Evolutionary conservation across 2,329 filamentous ascomycete species (phyloP), one percentile per base, ranked within the genome.

Genomic region (Colletotrichum falcatum): DNA sequence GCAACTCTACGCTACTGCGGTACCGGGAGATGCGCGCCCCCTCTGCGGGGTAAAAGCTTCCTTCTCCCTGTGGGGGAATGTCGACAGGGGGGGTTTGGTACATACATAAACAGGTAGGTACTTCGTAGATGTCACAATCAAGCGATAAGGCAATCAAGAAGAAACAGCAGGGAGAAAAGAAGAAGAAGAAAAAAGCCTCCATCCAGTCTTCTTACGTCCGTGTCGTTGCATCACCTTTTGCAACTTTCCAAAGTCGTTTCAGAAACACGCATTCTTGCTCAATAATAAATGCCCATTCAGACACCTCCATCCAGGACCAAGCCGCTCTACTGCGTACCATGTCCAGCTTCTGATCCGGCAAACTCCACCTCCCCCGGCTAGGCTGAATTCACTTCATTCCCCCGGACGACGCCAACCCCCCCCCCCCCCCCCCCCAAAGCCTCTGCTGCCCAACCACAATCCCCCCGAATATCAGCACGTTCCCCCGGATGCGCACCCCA

Each of bases 41-140:
- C 68, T 71, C 46, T 71, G 68, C 68, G 68, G 68, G 68, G 68
- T 67, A 71, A 60, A 62, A 63, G 49, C 64, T 67, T 53, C 51
- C 20, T 46, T 23, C 58, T 46, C 18, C 6, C 30, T 71, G 65
- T 69, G 65, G 68, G 59, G 64, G 26, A 53, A 16, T 48, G 37
- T 64, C 56, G 55, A 61, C 66, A 70, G 66, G 66, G 66, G 66
- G 20, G 33, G n/a, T n/a, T n/a, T n/a, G n/a, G n/a, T n/a, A n/a
- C n/a, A n/a, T n/a, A n/a, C n/a, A n/a, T n/a, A n/a, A n/a, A n/a
- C n/a, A n/a, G n/a, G n/a, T n/a, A n/a, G n/a, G n/a, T n/a, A n/a
- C 23, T 26, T 49, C 20, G 20, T 39, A 53, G 60, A 53, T 46
- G 35, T 62, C 46, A 26, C 60, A 42, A 62, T 26, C 46, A 54